Evolutionary conservation across 176 grass and related monocot species (phyloP).

Genomic region (Puya raimondii): DNA sequence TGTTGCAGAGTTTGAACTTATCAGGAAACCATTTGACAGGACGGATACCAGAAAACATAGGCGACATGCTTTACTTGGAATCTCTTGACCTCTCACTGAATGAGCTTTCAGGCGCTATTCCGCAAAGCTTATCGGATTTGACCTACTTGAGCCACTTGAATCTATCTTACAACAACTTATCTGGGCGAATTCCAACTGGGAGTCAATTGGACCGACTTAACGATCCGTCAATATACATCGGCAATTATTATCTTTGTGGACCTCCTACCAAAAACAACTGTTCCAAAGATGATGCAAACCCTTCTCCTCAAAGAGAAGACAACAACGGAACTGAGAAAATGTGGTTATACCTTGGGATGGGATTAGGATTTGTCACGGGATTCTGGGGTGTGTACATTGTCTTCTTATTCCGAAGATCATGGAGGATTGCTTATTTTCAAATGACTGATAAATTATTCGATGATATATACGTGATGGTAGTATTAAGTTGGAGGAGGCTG

Average conservation of each 20-base stretch:
- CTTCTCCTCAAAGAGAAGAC: not conserved
- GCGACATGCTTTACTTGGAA: not conserved
- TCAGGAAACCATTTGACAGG: slow-evolving; percentile 26
- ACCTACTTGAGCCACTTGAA: slow-evolving; percentile 9
- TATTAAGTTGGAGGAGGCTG: not conserved
- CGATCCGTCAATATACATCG: slow-evolving; percentile 15
- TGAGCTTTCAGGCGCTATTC: not conserved
- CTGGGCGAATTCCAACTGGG: slow-evolving; percentile 17
- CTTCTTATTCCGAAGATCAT: slow-evolving; percentile 7
- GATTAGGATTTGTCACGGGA: not conserved
- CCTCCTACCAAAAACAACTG: slow-evolving; percentile 19
- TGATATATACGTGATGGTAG: not conserved
- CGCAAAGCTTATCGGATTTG: not conserved
- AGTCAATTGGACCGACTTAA: slow-evolving; percentile 10
- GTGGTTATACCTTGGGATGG: not conserved
- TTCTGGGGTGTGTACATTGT: slow-evolving; percentile 11
- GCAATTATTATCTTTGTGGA: slow-evolving; percentile 22
- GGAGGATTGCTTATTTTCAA: slow-evolving; percentile 4
- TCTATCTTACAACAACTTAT: slow-evolving; percentile 16
- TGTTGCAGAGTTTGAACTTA: slow-evolving; percentile 21
- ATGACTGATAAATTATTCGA: not conserved
- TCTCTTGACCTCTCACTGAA: not conserved
- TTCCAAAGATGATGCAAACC: not conserved
- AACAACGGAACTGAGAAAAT: not conserved
- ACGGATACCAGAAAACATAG: slow-evolving; percentile 12